phyloP scores from a whole-genome alignment of 129 eudicot genomes.

The Lactuca sativa region DNA sequence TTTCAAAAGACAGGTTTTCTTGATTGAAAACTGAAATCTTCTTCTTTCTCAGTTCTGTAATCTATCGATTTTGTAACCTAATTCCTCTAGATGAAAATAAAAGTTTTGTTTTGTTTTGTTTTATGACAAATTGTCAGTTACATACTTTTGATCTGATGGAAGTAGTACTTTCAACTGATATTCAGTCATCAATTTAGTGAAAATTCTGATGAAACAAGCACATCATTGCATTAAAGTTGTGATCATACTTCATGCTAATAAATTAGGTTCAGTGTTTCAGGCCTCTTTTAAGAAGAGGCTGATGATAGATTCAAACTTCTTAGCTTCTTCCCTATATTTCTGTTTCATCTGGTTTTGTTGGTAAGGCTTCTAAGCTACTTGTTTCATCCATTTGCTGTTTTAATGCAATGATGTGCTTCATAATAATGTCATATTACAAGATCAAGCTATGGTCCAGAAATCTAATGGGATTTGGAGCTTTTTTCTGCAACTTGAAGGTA shows the following conservation, averaged over 20 bases:
- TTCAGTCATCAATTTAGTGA: conserved; percentile 3
- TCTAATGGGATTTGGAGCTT: conserved; percentile 5
- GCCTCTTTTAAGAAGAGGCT: conserved; percentile 4
- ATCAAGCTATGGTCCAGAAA: background rate
- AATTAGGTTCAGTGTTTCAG: background rate
- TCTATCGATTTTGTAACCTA: conserved; percentile 24
- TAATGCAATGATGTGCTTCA: background rate
- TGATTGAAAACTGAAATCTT: conserved; percentile 41
- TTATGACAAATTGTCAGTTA: conserved; percentile 3
- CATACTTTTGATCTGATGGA: background rate
- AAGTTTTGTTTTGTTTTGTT: conserved; percentile 23
- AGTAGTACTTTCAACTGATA: conserved; percentile 3
- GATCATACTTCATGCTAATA: background rate
- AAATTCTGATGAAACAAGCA: too few species aligned
- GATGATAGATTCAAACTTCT: conserved; percentile 11
- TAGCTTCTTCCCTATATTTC: background rate
- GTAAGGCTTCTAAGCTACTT: background rate
- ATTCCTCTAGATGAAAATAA: conserved; percentile 16
- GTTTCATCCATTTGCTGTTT: background rate
- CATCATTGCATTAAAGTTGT: too few species aligned
- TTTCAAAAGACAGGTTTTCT: conserved; percentile 86
- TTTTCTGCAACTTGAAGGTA: conserved; percentile 8
- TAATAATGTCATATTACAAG: conserved; percentile 12
- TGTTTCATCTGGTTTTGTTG: background rate
- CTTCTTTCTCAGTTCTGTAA: conserved; percentile 14